Evolutionary conservation across 331 rosid species (phyloP).

Genomic region (Pyracantha coccinea): DNA sequence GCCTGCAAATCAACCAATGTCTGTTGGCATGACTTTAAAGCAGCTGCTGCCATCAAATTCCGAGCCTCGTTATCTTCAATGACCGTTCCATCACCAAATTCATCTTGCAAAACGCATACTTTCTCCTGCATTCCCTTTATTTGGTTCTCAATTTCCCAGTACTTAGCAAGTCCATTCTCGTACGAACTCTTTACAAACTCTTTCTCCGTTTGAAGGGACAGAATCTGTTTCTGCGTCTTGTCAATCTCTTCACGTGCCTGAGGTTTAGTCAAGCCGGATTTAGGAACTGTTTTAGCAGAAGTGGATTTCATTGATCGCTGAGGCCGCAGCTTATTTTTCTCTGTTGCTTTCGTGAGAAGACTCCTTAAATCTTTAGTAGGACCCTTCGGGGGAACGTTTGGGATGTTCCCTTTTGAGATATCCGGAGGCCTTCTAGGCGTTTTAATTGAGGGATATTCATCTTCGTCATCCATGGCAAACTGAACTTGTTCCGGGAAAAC

Average conservation of each 20-base stretch:
- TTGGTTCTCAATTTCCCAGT: slow-evolving; percentile 68
- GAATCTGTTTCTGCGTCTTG: slow-evolving; percentile 74
- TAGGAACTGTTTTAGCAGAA: slow-evolving; percentile 19
- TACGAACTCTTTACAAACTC: slow-evolving; percentile 85
- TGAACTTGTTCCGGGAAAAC: slow-evolving; percentile 90
- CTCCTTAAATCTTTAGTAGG: slow-evolving; percentile 52
- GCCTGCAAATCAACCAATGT: slow-evolving; percentile 43
- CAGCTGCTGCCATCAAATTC: slow-evolving; percentile 74
- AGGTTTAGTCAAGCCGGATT: slow-evolving; percentile 77
- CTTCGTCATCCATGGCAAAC: slow-evolving; percentile 79
- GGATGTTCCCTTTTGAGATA: slow-evolving; percentile 35
- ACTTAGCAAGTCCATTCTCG: slow-evolving; percentile 49
- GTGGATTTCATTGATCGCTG: slow-evolving; percentile 20
- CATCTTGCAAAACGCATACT: slow-evolving; percentile 72
- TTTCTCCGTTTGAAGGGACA: slow-evolving; percentile 80
- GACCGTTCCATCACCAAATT: slow-evolving; percentile 64
- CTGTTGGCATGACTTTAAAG: slow-evolving; percentile 77
- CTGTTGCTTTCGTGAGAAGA: slow-evolving; percentile 36
- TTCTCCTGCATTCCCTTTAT: slow-evolving; percentile 64
- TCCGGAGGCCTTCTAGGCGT: slow-evolving; percentile 31
- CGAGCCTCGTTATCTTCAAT: slow-evolving; percentile 89
- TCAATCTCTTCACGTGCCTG: slow-evolving; percentile 65
- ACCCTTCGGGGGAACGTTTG: slow-evolving; percentile 65
- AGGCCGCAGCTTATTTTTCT: slow-evolving; percentile 32
- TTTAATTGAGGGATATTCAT: slow-evolving; percentile 39